Conservation (phyloP, 1,284 basidiomycete species). For the Malassezia obtusa region DNA sequence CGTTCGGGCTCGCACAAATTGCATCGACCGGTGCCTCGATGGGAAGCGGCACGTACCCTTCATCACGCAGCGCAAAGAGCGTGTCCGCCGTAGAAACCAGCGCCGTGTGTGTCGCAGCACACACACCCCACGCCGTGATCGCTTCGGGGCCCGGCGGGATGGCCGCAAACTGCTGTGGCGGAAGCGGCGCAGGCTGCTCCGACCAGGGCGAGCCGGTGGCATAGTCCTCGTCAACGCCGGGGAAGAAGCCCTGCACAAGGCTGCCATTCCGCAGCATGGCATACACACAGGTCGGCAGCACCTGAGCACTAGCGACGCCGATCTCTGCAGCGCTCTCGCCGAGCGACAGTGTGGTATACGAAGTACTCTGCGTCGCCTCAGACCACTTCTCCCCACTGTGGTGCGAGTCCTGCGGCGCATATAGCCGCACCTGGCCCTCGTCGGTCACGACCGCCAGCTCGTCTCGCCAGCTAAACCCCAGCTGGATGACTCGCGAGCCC, state of each 20-base stretch:
- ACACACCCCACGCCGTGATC: conserved; percentile 24
- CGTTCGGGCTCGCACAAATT: conserved; percentile 80
- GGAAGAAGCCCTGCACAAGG: conserved; percentile 61
- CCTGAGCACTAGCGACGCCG: conserved; percentile 69
- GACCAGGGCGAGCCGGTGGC: conserved; percentile 17
- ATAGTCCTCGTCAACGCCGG: conserved; percentile 59
- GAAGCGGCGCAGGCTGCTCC: conserved; percentile 17
- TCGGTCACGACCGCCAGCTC: conserved; percentile 76
- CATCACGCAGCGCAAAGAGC: conserved; percentile 18
- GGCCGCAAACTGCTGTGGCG: conserved; percentile 5
- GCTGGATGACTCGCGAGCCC: conserved; percentile 60
- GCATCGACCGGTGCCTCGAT: conserved; percentile 76
- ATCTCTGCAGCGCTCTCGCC: conserved; percentile 74
- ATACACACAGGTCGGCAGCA: conserved; percentile 76
- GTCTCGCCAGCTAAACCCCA: conserved; percentile 74
- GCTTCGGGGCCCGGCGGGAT: not conserved
- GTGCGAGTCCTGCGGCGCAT: conserved; percentile 57
- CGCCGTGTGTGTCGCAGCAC: conserved; percentile 20
- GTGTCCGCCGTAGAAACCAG: conserved; percentile 19
- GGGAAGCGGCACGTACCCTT: conserved; percentile 50
- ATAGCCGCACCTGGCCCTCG: conserved; percentile 80
- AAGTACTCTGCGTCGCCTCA: conserved; percentile 53
- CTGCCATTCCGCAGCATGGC: conserved; percentile 67
- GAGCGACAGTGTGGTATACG: conserved; percentile 73
- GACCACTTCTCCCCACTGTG: conserved; percentile 11